Base-by-base conservation (phyloP, 495 filamentous ascomycete species). In the Jackrogersella multiformis region DNA sequence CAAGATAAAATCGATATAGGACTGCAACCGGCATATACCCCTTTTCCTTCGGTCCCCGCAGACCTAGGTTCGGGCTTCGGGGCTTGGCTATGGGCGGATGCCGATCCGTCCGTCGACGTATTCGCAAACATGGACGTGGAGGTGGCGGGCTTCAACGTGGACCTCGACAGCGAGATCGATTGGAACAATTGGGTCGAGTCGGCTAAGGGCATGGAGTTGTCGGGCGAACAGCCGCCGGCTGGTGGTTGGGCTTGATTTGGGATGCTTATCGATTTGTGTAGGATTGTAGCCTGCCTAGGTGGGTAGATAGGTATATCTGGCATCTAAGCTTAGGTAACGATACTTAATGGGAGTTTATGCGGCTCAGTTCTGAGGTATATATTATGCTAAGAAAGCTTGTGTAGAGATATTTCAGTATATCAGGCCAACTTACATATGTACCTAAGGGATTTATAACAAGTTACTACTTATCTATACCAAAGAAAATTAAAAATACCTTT, bases 121-220 rank as follows among this genome's bases (percentile, higher is more conserved):
- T 70, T 76, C 16, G 69, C 69, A 0, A 60, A 72, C 45, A 16
- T 76, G 12, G 73, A 81, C 2, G 6, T 61, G 9, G 68, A 64
- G 15, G 13, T 46, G 21, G 51, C 59, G 21, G 65, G 70, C 49
- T 16, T 68, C 12, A 73, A 75, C n/a, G 72, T 79, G 68, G 78
- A 81, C 2, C 35, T 81, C 23, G 80, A 80, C 39, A 61, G 65
- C 10, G 76, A 80, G 7, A 61, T 83, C 16, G 74, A 85, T 56
- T 85, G 82, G 82, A 76, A 82, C 64, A 76, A 76, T 48, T 85
- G 82, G 82, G 72, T 84, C 36, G 77, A 79, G 23, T 79, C 77
- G 62, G 80, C 80, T 1, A 81, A 79, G 58, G 74, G 70, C 4
- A 73, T 80, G 64, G 75, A 76, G 61, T 66, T 54, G 60, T 35